A percentile compares a stretch with the other conserved stretches of the same genome.
phyloP scores from a whole-genome alignment of 2,329 filamentous ascomycete species.

The Phyllosticta capitalensis region DNA sequence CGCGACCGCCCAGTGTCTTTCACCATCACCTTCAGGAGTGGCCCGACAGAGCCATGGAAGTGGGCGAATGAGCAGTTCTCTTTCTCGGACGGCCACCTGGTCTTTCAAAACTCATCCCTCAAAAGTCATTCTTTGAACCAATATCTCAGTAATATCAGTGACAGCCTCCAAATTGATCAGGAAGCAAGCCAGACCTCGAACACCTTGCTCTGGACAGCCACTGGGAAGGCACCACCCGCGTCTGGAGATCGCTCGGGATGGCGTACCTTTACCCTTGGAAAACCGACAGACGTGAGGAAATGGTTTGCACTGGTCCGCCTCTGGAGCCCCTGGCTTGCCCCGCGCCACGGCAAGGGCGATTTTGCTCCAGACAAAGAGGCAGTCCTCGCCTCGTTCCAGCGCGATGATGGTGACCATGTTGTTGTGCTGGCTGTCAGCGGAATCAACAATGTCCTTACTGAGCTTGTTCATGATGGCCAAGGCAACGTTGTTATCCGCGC shows the following conservation, averaged over 20 bases:
- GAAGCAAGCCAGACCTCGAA: constrained; percentile 56
- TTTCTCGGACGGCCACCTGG: constrained; percentile 52
- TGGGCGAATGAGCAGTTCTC: constrained; percentile 61
- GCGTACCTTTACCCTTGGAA: constrained; percentile 50
- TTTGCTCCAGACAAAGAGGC: constrained; percentile 69
- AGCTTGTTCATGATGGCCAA: constrained; percentile 55
- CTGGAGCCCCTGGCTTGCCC: constrained; percentile 78
- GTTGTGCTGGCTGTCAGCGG: constrained; percentile 73
- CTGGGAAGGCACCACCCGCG: constrained; percentile 46
- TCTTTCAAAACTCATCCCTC: constrained; percentile 38
- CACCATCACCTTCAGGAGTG: constrained; percentile 59
- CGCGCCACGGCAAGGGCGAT: constrained; percentile 63
- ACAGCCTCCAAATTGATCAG: constrained; percentile 44
- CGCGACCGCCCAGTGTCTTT: constrained; percentile 48
- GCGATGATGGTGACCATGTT: constrained; percentile 60
- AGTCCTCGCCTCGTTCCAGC: constrained; percentile 68
- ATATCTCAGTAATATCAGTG: constrained; percentile 50
- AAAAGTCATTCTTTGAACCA: constrained; percentile 38
- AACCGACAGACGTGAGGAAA: constrained; percentile 54
- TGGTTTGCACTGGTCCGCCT: constrained; percentile 77
- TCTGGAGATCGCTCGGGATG: constrained; percentile 49
- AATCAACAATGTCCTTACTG: constrained; percentile 57
- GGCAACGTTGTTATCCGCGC: constrained; percentile 61
- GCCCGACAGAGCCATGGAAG: constrained; percentile 49
- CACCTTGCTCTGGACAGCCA: constrained; percentile 62